phyloP scores from a whole-genome alignment of 2,329 filamentous ascomycete species.

The Apiospora pterosperma region DNA sequence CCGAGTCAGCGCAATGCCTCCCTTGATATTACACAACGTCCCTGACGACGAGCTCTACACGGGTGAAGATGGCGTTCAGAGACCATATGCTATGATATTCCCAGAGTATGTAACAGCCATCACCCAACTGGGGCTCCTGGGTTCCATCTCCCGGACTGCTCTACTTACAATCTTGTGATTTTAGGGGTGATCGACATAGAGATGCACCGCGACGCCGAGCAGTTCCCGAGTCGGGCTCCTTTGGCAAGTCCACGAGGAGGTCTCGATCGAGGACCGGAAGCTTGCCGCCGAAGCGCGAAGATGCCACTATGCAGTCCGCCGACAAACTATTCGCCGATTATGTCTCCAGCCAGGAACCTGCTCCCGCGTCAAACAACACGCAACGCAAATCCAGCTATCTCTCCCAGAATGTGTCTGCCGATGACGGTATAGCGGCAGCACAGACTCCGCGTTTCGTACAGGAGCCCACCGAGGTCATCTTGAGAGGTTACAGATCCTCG shows the following conservation, averaged over 20 bases:
- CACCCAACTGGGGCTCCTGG: not conserved
- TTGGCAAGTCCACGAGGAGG: slow-evolving; percentile 63
- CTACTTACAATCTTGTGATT: slow-evolving; percentile 8
- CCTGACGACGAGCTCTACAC: slow-evolving; percentile 65
- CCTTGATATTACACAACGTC: slow-evolving; percentile 65
- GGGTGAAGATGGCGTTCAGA: slow-evolving; percentile 61
- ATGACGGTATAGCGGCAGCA: slow-evolving; percentile 28
- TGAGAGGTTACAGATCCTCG: slow-evolving; percentile 72
- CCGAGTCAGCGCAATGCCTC: slow-evolving; percentile 45
- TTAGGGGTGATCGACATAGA: slow-evolving; percentile 51
- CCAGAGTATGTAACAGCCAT: slow-evolving; percentile 47
- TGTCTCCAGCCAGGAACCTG: slow-evolving; percentile 45
- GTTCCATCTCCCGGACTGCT: not conserved
- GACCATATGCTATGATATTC: slow-evolving; percentile 65
- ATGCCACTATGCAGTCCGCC: slow-evolving; percentile 58
- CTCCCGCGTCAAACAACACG: slow-evolving; percentile 22
- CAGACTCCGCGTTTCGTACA: slow-evolving; percentile 26
- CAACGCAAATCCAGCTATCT: slow-evolving; percentile 26
- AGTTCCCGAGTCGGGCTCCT: slow-evolving; percentile 60
- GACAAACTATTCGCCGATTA: slow-evolving; percentile 61
- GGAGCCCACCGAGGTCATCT: slow-evolving; percentile 68
- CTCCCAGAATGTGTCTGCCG: slow-evolving; percentile 22
- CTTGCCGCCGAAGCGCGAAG: slow-evolving; percentile 52
- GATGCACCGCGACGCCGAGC: slow-evolving; percentile 46
- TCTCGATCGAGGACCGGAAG: slow-evolving; percentile 60